These are phyloP conservation scores for Oleoguttula mirabilis DNA, from an alignment of 495 filamentous ascomycete genomes.

Conservation along the genomic window DNA sequence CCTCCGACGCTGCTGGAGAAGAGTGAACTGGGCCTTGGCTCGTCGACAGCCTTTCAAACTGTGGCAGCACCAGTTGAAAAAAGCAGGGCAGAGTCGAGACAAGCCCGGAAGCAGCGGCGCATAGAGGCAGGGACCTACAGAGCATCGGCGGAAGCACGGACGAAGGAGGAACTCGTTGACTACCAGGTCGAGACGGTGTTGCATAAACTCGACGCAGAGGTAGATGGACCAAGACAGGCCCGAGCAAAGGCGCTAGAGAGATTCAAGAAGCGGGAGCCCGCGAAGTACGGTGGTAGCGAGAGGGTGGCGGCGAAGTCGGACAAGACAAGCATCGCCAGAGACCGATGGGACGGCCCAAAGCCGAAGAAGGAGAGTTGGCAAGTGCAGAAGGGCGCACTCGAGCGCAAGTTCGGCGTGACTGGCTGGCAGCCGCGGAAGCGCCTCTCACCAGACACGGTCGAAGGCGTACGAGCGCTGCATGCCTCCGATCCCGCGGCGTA, in stretches of 20 bases:
- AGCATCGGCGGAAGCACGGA: not conserved
- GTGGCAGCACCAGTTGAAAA: not conserved
- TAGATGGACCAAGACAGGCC: not conserved
- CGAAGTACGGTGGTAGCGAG: not conserved
- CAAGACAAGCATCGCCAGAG: too few species aligned
- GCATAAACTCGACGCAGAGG: slow-evolving; percentile 5
- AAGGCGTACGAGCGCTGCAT: slow-evolving; percentile 73
- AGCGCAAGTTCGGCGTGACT: slow-evolving; percentile 55
- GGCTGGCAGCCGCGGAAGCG: slow-evolving; percentile 74
- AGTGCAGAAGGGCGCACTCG: slow-evolving; percentile 54
- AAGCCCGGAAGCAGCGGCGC: slow-evolving; percentile 7
- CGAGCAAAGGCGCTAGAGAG: not conserved
- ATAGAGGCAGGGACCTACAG: slow-evolving; percentile 6
- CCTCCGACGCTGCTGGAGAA: not conserved
- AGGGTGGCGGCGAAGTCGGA: not conserved
- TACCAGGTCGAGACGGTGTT: slow-evolving; percentile 6
- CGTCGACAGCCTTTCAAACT: not conserved
- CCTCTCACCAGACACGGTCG: slow-evolving; percentile 79
- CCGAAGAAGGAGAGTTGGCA: slow-evolving; percentile 48
- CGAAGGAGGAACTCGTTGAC: not conserved
- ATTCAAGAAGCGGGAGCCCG: not conserved
- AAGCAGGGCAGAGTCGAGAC: slow-evolving; percentile 1
- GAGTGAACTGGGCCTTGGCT: not conserved
- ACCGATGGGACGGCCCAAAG: too few species aligned
- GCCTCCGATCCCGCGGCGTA: slow-evolving; percentile 60